Evolutionary conservation across 345 rosid species (phyloP), one percentile per base, ranked within the genome.

Genomic region (Salix viminalis): DNA sequence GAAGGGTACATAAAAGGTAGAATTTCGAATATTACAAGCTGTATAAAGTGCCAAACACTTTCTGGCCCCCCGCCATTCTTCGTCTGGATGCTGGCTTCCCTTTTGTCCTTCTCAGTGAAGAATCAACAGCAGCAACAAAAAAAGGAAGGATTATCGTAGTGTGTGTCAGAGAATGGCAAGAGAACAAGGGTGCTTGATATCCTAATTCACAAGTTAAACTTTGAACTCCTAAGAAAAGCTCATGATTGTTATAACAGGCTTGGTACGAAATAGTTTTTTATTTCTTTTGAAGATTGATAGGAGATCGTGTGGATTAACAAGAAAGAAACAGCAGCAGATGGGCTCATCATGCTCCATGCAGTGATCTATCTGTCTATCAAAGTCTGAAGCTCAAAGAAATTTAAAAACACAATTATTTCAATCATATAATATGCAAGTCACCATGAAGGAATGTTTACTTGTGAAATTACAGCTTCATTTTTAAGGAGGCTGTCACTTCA

Each of bases 11-110:
- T 9, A 4, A 30, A 41, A 41, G 34, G 56, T 42, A 44, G 23
- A 69, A n/a, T 42, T 41, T 42, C 18, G 21, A 52, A 44, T 26
- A 23, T 21, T 69, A 69, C 42, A 23, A 44, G 54, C 34, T 69
- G 34, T 19, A 23, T 42, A 69, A 69, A 44, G 56, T n/a, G 26
- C 34, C 36, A 15, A 26, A 11, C 23, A 71, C 65, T 50, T 30
- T 54, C 74, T 26, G 74, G 65, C 54, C 74, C 16, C 46, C 64
- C 42, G 32, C 74, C 56, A 19, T 54, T 71, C 74, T 34, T 71
- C 14, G 7, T 54, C 13, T 10, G 65, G 15, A 18, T 54, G 74
- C 74, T 18, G 23, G 41, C 41, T 16, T 50, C 54, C 52, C 4
- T 44, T 24, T 60, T 60, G 24, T 6, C 21, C 16, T 46, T 46